phyloP scores from a whole-genome alignment of 768 basidiomycete genomes.

The Cystofilobasidium bisporidii region DNA sequence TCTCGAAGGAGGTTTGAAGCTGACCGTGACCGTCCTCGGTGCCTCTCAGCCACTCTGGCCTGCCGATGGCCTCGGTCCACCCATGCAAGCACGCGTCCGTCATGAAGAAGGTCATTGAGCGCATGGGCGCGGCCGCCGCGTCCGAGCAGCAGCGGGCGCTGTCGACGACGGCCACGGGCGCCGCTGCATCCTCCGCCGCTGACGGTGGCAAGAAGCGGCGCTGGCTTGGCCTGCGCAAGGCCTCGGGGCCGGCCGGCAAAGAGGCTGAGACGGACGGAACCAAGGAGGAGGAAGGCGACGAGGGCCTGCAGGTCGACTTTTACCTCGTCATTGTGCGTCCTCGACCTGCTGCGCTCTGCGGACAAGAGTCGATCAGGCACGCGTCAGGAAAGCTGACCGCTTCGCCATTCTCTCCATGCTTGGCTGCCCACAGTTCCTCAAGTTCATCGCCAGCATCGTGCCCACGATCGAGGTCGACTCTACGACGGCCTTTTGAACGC shows the following conservation, averaged over 20 bases:
- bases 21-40: not conserved
- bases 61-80: slow-evolving; percentile 17
- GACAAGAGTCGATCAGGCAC: too few species aligned
- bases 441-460: slow-evolving; percentile 96
- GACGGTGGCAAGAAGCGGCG: slow-evolving; percentile 31
- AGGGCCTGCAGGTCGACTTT: slow-evolving; percentile 94
- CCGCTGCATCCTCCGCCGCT: not conserved
- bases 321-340: slow-evolving; percentile 45
- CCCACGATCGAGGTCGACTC: slow-evolving; percentile 84
- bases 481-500: slow-evolving; percentile 28
- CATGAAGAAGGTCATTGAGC: slow-evolving; percentile 70
- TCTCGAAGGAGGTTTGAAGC: too few species aligned
- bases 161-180: not conserved
- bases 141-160: slow-evolving; percentile 25
- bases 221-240: slow-evolving; percentile 64
- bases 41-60: slow-evolving; percentile 10
- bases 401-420: too few species aligned
- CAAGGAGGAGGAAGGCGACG: slow-evolving; percentile 56
- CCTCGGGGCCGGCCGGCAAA: slow-evolving; percentile 64
- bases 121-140: slow-evolving; percentile 20
- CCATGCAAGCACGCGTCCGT: slow-evolving; percentile 59
- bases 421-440: slow-evolving; percentile 59
- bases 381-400: too few species aligned
- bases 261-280: slow-evolving; percentile 40
- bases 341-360: too few species aligned